Evolutionary conservation across 1,284 basidiomycete genomes (phyloP), one percentile per base, ranked within the genome.

Genomic region (Puccinia horiana): DNA sequence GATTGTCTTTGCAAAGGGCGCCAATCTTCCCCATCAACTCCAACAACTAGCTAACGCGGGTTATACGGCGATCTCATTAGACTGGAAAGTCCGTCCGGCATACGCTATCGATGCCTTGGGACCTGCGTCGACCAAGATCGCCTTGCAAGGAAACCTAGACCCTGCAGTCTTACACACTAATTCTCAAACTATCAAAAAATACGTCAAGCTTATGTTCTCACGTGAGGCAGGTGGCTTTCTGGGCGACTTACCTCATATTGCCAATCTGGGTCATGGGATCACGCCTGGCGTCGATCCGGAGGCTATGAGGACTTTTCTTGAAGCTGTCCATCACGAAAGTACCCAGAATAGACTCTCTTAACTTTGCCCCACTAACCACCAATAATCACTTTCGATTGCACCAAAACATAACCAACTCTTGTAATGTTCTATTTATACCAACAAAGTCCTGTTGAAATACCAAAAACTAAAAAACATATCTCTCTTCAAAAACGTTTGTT

Each of bases 211-310:
- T 84, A 93, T 96, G 90, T 91, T 92, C 83, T 89, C 91, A 84
- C 90, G 90, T 32, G 98, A 98, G 88, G 90, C 90, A 63, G 86
- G 87, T 16, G 89, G 79, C n/a, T 81, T 81, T 52, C 52, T 37
- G 32, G 26, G 9, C 32, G 23, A 75, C 44, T 67, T 81, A 23
- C 70, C 70, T 49, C 79, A 81, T 54, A 98, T 99, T 85, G 93
- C 93, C 37, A 99, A 99, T 88, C 88, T 99, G 47, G 97, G 97
- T 1, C 97, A 99, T 87, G 96, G 96, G 4, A 97, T 99, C 85
- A 81, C 79, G 2, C 79, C 79, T n/a, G 72, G 61, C 37, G 79
- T 81, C 16, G 79, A 81, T 54, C 79, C 79, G 2, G 72, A 81
- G n/a, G 29, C 26, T 44, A 81, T 81, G 79, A 49, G 35, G n/a